Percentiles rank a stretch among this genome's conserved stretches.
Conservation (phyloP, 2,329 filamentous ascomycete species). For the Davidsoniella neocaledoniae region DNA sequence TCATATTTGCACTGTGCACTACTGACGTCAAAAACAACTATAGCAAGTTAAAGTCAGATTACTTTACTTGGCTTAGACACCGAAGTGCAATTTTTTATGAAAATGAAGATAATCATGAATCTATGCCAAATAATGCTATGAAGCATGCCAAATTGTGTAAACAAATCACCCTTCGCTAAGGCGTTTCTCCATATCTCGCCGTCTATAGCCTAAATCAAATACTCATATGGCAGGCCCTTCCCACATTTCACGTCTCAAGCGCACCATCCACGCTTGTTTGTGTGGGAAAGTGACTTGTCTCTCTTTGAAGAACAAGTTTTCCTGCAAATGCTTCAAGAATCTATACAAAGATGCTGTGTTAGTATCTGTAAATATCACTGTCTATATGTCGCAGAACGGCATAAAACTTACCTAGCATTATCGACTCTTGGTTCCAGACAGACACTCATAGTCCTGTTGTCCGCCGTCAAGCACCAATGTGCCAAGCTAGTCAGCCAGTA, state of each 20-base stretch:
- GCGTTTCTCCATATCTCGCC: too few relatives aligned
- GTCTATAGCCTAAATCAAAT: neutral
- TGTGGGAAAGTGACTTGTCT: slow-evolving; percentile 76
- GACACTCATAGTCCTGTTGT: slow-evolving; percentile 66
- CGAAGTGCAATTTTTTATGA: too few relatives aligned
- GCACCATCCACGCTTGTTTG: slow-evolving; percentile 80
- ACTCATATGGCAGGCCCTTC: slow-evolving; percentile 44
- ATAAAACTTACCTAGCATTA: slow-evolving; percentile 55
- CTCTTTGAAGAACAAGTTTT: slow-evolving; percentile 70
- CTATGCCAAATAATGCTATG: too few relatives aligned
- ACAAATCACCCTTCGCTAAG: too few relatives aligned
- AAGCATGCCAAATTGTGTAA: too few relatives aligned
- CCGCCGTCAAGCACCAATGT: slow-evolving; percentile 68
- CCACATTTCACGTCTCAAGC: slow-evolving; percentile 65
- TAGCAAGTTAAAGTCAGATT: too few relatives aligned
- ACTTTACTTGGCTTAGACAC: too few relatives aligned
- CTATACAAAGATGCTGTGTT: slow-evolving; percentile 14
- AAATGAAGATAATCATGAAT: too few relatives aligned
- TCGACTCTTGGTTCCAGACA: slow-evolving; percentile 83
- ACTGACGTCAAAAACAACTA: too few relatives aligned
- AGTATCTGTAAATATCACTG: neutral
- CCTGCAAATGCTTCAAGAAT: slow-evolving; percentile 44
- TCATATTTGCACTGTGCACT: too few relatives aligned
- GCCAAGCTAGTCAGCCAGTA: slow-evolving; percentile 72
- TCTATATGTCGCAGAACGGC: neutral